Percentiles rank a stretch among this genome's conserved stretches.
These are phyloP conservation scores for Capsella rubella DNA, from an alignment of 441 rosid species.

Conservation along the genomic window DNA sequence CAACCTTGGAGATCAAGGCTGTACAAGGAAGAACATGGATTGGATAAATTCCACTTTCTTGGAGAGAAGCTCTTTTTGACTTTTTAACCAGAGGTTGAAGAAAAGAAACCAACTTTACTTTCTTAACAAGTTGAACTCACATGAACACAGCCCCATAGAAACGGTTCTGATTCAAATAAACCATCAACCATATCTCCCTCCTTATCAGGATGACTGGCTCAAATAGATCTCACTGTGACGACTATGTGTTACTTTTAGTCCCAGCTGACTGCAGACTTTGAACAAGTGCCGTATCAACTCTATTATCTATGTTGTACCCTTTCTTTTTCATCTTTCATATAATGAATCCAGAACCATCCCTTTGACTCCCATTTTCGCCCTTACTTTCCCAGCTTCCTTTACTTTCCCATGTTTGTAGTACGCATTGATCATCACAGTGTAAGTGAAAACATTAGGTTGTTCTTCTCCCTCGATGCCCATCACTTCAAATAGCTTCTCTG, in stretches of 20 bases:
- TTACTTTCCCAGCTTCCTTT: conserved; percentile 66
- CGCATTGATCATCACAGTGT: conserved; percentile 73
- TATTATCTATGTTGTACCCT: conserved; percentile 54
- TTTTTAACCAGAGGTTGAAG: conserved; percentile 17
- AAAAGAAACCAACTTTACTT: conserved; percentile 27
- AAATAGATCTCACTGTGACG: conserved; percentile 1
- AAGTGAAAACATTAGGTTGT: conserved; percentile 61
- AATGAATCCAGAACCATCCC: conserved; percentile 55
- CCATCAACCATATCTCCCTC: background rate
- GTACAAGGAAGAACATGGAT: conserved; percentile 5
- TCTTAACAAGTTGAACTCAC: conserved; percentile 30
- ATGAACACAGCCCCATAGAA: background rate
- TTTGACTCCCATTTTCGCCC: conserved; percentile 56
- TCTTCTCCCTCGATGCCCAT: conserved; percentile 58
- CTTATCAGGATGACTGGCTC: background rate
- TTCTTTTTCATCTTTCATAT: too few species aligned
- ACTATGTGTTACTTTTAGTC: conserved; percentile 17
- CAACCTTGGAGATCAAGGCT: conserved; percentile 42
- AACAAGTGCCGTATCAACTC: conserved; percentile 69
- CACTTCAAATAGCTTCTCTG: conserved; percentile 63
- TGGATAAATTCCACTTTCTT: conserved; percentile 32
- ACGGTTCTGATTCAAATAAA: background rate
- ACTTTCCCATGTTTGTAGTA: conserved; percentile 67
- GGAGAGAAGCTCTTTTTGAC: conserved; percentile 41
- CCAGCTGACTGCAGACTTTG: conserved; percentile 60